Percentiles rank a stretch among this genome's conserved stretches.
These are phyloP conservation scores for Kazachstania taianensis DNA, from an alignment of 805 yeast species.

Conservation along the genomic window DNA sequence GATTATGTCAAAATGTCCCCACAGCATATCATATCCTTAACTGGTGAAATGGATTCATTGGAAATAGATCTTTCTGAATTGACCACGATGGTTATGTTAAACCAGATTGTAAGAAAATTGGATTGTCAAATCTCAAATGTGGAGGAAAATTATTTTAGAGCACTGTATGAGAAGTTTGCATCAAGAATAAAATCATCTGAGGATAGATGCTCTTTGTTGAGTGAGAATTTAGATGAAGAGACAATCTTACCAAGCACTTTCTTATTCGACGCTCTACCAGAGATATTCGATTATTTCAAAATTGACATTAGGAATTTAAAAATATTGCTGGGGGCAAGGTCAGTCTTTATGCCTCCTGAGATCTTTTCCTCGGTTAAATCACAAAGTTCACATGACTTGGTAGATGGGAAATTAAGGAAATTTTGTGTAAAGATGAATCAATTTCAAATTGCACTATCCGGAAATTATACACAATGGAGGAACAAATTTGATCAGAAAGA, in stretches of 20 bases:
- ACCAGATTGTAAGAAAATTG: constrained; percentile 15
- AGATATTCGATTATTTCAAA: constrained; percentile 24
- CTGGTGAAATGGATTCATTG: constrained; percentile 18
- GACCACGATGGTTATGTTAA: constrained; percentile 22
- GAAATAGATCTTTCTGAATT: constrained; percentile 22
- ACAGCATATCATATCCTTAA: constrained; percentile 7
- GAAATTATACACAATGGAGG: constrained; percentile 22
- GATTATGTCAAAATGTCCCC: constrained; percentile 21
- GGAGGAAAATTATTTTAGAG: constrained; percentile 23
- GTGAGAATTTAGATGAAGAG: constrained; percentile 3
- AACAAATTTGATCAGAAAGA: constrained; percentile 13
- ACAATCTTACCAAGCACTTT: constrained; percentile 9
- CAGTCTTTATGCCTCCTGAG: constrained; percentile 35
- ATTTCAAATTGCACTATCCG: constrained; percentile 17
- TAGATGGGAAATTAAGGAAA: constrained; percentile 32
- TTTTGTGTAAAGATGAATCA: constrained; percentile 22
- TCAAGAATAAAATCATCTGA: constrained; percentile 12
- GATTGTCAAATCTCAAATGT: constrained; percentile 21
- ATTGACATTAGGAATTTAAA: constrained; percentile 19
- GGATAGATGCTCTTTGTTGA: constrained; percentile 12
- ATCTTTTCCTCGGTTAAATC: constrained; percentile 26
- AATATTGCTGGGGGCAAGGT: constrained; percentile 33
- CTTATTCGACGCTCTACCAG: constrained; percentile 27
- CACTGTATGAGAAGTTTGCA: constrained; percentile 23
- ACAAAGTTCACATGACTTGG: constrained; percentile 32